Percentiles rank a stretch among this genome's conserved stretches.
These are phyloP conservation scores for Nakazawaea pomicola DNA, from an alignment of 805 yeast genomes.

Conservation along the genomic window DNA sequence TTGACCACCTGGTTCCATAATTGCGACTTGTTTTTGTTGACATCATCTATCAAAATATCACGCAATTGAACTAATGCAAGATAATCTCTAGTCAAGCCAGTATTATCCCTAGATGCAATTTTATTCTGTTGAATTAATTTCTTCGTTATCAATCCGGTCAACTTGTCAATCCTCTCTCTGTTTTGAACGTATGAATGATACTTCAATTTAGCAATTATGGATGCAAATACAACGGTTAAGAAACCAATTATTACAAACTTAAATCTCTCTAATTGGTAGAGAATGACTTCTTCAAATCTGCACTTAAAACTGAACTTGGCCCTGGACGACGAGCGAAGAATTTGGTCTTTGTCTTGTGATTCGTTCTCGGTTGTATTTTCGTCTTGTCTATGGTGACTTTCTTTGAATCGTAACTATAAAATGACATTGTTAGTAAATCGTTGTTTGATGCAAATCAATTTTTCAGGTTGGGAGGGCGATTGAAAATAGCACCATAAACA, in stretches of 20 bases:
- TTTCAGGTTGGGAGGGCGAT: too few species aligned
- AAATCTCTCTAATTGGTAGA: constrained; percentile 22
- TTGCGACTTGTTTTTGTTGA: constrained; percentile 34
- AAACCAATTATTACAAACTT: background rate
- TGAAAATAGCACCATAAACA: too few species aligned
- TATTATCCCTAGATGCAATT: constrained; percentile 25
- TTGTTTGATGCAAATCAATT: too few species aligned
- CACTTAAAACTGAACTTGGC: constrained; percentile 55
- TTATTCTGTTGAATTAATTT: constrained; percentile 45
- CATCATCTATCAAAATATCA: constrained; percentile 49
- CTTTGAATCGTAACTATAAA: constrained; percentile 20
- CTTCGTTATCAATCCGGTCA: constrained; percentile 42
- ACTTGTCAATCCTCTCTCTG: constrained; percentile 36
- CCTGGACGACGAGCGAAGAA: constrained; percentile 72
- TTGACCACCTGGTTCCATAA: constrained; percentile 57
- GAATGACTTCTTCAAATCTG: constrained; percentile 47
- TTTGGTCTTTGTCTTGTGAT: constrained; percentile 38
- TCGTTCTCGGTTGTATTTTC: constrained; percentile 32
- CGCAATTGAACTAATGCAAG: constrained; percentile 70
- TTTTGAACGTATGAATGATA: constrained; percentile 32
- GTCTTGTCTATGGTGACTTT: constrained; percentile 17
- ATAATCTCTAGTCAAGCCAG: constrained; percentile 36
- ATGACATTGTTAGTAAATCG: constrained; percentile 11
- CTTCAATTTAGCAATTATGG: constrained; percentile 23
- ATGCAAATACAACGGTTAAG: background rate